phyloP scores from a whole-genome alignment of 768 basidiomycete genomes.

The Obba rivulosa region DNA sequence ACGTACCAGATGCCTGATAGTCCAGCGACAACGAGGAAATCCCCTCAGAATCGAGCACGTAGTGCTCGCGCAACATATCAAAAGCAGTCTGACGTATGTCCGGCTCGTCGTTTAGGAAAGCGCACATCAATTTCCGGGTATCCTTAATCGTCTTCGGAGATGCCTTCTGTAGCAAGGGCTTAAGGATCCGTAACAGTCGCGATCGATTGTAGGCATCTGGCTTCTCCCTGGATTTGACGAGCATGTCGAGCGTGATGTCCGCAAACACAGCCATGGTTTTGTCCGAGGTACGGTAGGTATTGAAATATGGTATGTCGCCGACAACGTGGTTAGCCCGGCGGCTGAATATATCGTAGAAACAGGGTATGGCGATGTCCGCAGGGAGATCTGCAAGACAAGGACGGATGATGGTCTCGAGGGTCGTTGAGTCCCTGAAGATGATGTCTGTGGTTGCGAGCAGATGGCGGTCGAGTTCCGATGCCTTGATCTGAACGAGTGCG shows the following conservation, averaged over 20 bases:
- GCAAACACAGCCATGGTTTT: slow-evolving; percentile 7
- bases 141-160: slow-evolving; percentile 3
- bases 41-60: slow-evolving; percentile 1
- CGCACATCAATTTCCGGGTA: slow-evolving; percentile 5
- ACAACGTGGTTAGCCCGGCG: slow-evolving; percentile 10
- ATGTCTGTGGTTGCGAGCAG: slow-evolving; percentile 9
- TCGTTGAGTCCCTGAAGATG: not conserved
- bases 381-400: slow-evolving; percentile 10
- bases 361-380: slow-evolving; percentile 1
- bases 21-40: slow-evolving; percentile 3
- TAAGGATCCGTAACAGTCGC: slow-evolving; percentile 5
- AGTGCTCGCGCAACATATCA: slow-evolving; percentile 9
- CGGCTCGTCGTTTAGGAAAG: slow-evolving; percentile 3
- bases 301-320: slow-evolving; percentile 6
- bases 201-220: slow-evolving; percentile 1
- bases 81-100: slow-evolving; percentile 7
- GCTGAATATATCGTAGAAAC: slow-evolving; percentile 8
- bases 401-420: slow-evolving; percentile 7
- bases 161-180: slow-evolving; percentile 8
- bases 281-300: not conserved
- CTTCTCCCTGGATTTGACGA: slow-evolving; percentile 3
- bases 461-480: slow-evolving; percentile 7
- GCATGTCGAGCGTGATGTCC: slow-evolving; percentile 9
- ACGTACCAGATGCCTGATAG: not conserved
- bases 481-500: slow-evolving; percentile 4